Conservation (phyloP, 495 filamentous ascomycete species). For the Penicillium arizonense region DNA sequence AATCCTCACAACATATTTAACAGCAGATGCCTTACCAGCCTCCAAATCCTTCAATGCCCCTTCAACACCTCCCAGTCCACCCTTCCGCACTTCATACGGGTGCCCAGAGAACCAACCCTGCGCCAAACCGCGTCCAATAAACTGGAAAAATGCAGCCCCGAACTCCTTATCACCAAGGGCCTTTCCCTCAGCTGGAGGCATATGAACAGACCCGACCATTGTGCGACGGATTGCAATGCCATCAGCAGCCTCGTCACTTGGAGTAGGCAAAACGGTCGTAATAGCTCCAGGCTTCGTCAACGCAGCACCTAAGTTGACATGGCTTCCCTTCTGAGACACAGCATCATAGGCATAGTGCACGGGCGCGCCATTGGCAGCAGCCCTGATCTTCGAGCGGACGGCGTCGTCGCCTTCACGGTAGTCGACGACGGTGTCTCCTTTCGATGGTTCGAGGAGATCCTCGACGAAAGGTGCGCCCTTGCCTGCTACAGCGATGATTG, state of each 20-base stretch:
- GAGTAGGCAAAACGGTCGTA: constrained; percentile 49
- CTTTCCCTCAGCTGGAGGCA: constrained; percentile 6
- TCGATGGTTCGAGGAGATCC: constrained; percentile 55
- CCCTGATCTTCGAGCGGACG: constrained; percentile 20
- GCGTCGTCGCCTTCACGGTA: constrained; percentile 54
- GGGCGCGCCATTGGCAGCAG: constrained; percentile 9
- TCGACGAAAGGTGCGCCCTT: constrained; percentile 54
- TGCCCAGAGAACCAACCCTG: constrained; percentile 64
- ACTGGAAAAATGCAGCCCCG: constrained; percentile 53
- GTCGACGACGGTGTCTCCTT: constrained; percentile 70
- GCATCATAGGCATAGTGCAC: constrained; percentile 59
- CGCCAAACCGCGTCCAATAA: constrained; percentile 49
- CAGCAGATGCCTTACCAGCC: constrained; percentile 62
- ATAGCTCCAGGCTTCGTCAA: constrained; percentile 41
- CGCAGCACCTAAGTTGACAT: constrained; percentile 19
- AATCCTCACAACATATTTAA: constrained; percentile 70
- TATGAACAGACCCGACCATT: constrained; percentile 16
- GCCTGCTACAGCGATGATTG: constrained; percentile 69
- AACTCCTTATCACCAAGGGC: constrained; percentile 49
- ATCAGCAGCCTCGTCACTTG: constrained; percentile 30
- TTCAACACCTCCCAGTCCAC: constrained; percentile 60
- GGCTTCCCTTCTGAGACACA: constrained; percentile 52
- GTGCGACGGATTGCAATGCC: constrained; percentile 7
- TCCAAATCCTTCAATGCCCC: constrained; percentile 54
- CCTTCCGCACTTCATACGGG: constrained; percentile 57